Percentiles rank a stretch among this genome's conserved stretches.
Evolutionary conservation across 331 rosid species (phyloP).

Genomic region (Arachis monticola): DNA sequence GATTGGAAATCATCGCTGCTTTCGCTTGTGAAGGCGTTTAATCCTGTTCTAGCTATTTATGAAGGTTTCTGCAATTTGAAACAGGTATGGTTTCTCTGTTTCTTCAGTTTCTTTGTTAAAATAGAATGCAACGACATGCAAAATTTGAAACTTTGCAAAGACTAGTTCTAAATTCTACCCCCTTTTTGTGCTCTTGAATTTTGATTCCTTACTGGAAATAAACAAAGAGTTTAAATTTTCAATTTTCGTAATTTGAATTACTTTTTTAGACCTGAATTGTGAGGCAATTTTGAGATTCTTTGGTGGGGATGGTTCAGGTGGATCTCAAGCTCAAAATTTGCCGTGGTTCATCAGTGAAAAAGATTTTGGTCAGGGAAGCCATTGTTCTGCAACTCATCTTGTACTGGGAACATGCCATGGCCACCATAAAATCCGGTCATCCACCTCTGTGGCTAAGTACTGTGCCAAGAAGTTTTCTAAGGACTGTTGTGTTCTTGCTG

Average conservation of each 20-base stretch:
- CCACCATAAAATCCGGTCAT: too few species aligned
- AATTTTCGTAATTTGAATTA: too few species aligned
- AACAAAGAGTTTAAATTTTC: not conserved
- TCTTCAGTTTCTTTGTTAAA: conserved; percentile 7
- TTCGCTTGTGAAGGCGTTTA: conserved; percentile 87
- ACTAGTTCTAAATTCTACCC: not conserved
- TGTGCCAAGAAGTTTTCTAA: too few species aligned
- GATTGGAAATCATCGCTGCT: conserved; percentile 87
- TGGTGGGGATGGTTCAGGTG: conserved; percentile 59
- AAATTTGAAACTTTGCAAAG: not conserved
- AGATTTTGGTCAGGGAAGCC: conserved; percentile 7
- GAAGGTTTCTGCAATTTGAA: conserved; percentile 97
- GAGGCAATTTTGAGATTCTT: not conserved
- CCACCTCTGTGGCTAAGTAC: too few species aligned
- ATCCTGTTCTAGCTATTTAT: conserved; percentile 89
- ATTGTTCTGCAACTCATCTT: too few species aligned
- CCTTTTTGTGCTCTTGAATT: not conserved
- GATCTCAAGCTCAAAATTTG: conserved; percentile 92
- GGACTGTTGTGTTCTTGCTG: too few species aligned
- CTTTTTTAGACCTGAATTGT: too few species aligned
- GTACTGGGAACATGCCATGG: too few species aligned
- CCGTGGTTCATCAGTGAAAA: conserved; percentile 79
- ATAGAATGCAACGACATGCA: conserved; percentile 22
- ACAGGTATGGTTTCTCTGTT: conserved; percentile 59
- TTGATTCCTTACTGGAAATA: not conserved